Evolutionary conservation across 805 yeast species (phyloP).

Genomic region (Pichia insulana): DNA sequence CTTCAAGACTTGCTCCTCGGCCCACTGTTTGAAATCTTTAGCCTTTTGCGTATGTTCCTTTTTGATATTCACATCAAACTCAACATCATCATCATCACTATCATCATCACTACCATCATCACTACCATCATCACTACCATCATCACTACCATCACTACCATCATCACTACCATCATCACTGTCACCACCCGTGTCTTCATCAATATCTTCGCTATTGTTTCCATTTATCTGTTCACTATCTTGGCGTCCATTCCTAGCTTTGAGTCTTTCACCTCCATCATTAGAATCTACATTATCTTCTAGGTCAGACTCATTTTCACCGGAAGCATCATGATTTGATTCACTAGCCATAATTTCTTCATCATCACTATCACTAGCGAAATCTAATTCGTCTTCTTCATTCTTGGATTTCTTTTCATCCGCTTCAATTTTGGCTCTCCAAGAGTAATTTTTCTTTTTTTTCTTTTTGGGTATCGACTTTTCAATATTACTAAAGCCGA

Average conservation of each 20-base stretch:
- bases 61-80: constrained; percentile 27
- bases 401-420: constrained; percentile 34
- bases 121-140: constrained; percentile 28
- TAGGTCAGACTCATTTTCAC: constrained; percentile 22
- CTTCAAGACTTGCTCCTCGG: constrained; percentile 58
- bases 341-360: constrained; percentile 5
- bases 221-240: no score
- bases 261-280: constrained; percentile 17
- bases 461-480: constrained; percentile 34
- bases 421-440: constrained; percentile 56
- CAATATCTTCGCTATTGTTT: constrained; percentile 5
- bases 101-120: constrained; percentile 27
- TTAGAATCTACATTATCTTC: constrained; percentile 22
- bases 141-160: constrained; percentile 25
- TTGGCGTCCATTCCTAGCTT: no score
- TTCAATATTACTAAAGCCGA: constrained; percentile 52
- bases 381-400: constrained; percentile 55
- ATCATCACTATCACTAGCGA: constrained; percentile 27
- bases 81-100: constrained; percentile 23
- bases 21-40: constrained; percentile 79
- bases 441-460: constrained; percentile 53
- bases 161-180: constrained; percentile 26
- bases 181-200: constrained; percentile 26
- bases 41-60: constrained; percentile 44
- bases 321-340: constrained; percentile 16